Evolutionary conservation across 2,329 filamentous ascomycete species (phyloP).

Genomic region (Magnaporthiopsis incrustans): DNA sequence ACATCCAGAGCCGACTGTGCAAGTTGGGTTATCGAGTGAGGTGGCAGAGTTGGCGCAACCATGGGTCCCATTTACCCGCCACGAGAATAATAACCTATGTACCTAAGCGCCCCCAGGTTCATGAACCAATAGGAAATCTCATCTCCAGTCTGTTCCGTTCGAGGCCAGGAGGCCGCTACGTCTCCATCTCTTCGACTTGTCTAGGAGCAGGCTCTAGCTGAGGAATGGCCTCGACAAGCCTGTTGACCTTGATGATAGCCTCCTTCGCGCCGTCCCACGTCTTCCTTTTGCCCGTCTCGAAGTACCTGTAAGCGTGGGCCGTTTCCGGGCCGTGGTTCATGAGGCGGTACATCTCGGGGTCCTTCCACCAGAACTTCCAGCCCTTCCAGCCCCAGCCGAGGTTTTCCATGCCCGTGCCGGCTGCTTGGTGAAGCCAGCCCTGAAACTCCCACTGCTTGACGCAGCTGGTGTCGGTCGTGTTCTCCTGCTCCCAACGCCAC

Average conservation of each 20-base stretch:
- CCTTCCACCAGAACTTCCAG: conserved; percentile 32
- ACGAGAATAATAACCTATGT: too few species aligned
- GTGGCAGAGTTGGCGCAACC: background rate
- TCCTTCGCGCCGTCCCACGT: conserved; percentile 30
- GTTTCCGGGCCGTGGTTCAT: conserved; percentile 30
- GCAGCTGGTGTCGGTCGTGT: conserved; percentile 15
- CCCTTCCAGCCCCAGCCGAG: conserved; percentile 31
- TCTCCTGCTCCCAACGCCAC: conserved; percentile 18
- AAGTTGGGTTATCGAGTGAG: background rate
- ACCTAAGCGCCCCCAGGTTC: too few species aligned
- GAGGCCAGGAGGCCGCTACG: background rate
- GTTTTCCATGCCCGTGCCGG: conserved; percentile 32
- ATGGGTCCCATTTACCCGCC: too few species aligned
- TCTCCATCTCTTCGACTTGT: background rate
- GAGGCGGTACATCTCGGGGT: conserved; percentile 28
- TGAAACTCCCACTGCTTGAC: conserved; percentile 27
- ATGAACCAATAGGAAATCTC: too few species aligned
- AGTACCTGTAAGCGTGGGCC: conserved; percentile 32
- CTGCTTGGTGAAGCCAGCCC: conserved; percentile 31
- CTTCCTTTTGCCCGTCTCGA: conserved; percentile 31
- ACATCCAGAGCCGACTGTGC: too few species aligned
- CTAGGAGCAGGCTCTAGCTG: conserved; percentile 5
- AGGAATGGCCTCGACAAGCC: conserved; percentile 12
- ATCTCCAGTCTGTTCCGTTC: background rate
- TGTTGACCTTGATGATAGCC: conserved; percentile 25